Evolutionary conservation across 805 yeast species (phyloP).

Genomic region (Yamadazyma takamatsuzukensis): DNA sequence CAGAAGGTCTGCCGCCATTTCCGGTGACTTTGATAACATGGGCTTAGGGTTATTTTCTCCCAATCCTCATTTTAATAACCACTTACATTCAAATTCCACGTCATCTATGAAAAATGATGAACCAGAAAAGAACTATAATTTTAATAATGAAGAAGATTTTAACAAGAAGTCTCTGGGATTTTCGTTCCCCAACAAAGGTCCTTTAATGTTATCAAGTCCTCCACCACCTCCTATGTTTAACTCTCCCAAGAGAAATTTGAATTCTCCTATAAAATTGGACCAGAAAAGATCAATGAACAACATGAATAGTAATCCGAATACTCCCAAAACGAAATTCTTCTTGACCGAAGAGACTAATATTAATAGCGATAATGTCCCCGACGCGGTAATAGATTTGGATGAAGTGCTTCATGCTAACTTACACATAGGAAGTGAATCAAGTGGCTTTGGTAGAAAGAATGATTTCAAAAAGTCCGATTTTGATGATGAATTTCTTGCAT

Average conservation of each 20-base stretch:
- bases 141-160: conserved; percentile 37
- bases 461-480: conserved; percentile 9
- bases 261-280: conserved; percentile 31
- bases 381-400: conserved; percentile 39
- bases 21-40: conserved; percentile 71
- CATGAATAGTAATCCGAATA: conserved; percentile 7
- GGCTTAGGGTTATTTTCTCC: conserved; percentile 35
- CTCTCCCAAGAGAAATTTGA: conserved; percentile 15
- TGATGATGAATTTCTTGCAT: conserved; percentile 27
- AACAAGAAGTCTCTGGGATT: conserved; percentile 19
- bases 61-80: conserved; percentile 3
- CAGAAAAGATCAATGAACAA: conserved; percentile 16
- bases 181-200: conserved; percentile 24
- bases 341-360: conserved; percentile 26
- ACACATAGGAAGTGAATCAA: conserved; percentile 22
- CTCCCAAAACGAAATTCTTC: conserved; percentile 22
- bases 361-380: conserved; percentile 29
- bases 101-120: conserved; percentile 12
- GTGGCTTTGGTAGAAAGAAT: not conserved
- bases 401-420: conserved; percentile 31
- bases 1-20: conserved; percentile 81
- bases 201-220: conserved; percentile 11
- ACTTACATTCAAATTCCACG: conserved; percentile 3
- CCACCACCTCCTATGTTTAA: conserved; percentile 9
- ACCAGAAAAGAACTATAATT: conserved; percentile 24